Evolutionary conservation across 306 rosid species (phyloP).

Genomic region (Luffa aegyptiaca): DNA sequence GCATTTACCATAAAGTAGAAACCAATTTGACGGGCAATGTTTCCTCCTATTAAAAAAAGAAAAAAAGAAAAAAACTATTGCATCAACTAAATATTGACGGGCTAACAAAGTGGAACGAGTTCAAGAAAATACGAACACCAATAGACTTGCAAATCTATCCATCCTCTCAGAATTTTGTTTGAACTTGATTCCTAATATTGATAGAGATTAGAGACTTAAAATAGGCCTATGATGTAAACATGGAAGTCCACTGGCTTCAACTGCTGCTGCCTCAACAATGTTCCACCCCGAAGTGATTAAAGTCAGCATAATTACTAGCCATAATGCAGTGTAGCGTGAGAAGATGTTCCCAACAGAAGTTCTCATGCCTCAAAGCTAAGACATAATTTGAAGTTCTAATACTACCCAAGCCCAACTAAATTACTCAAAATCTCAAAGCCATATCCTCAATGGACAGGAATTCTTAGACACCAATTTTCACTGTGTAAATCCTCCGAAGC

Average conservation of each 20-base stretch:
- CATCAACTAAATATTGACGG: neutral
- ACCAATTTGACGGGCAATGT: too few species aligned
- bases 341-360: neutral
- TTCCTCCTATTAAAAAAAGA: neutral
- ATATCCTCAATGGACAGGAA: too few species aligned
- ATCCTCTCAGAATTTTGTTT: neutral
- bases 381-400: neutral
- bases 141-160: neutral
- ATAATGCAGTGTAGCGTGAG: neutral
- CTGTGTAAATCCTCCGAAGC: neutral
- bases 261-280: neutral
- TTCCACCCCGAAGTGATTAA: neutral
- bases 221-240: neutral
- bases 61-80: neutral
- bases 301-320: neutral
- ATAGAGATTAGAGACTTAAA: neutral
- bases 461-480: neutral
- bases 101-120: neutral
- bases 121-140: neutral
- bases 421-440: neutral
- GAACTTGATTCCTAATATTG: neutral
- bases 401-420: neutral
- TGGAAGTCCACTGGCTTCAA: neutral
- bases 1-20: too few species aligned
- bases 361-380: neutral